Percentiles rank a stretch among this genome's conserved stretches.
phyloP scores from a whole-genome alignment of 2,329 filamentous ascomycete species.

The Paraphoma sp. region DNA sequence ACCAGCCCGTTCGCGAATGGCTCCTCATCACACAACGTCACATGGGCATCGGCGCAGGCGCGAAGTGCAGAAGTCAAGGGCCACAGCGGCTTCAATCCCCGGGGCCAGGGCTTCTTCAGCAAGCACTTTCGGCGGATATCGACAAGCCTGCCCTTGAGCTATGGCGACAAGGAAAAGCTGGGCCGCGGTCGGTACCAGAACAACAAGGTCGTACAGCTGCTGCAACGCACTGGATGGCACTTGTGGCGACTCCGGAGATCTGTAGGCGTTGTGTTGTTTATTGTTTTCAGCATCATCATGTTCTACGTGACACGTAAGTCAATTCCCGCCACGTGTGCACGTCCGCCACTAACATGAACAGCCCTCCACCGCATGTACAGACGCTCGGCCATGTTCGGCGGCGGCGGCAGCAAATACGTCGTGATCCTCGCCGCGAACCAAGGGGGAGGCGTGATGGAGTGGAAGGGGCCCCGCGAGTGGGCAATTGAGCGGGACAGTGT shows the following conservation, averaged over 20 bases:
- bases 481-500: conserved; percentile 96
- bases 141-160: conserved; percentile 73
- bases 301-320: conserved; percentile 78
- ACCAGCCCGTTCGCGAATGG: conserved; percentile 68
- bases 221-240: conserved; percentile 55
- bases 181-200: conserved; percentile 60
- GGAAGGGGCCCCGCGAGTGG: conserved; percentile 98
- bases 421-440: conserved; percentile 93
- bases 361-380: conserved; percentile 69
- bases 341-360: conserved; percentile 43
- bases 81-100: conserved; percentile 79
- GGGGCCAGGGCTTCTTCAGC: conserved; percentile 86
- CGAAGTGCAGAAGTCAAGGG: conserved; percentile 75
- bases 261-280: conserved; percentile 63
- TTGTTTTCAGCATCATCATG: conserved; percentile 68
- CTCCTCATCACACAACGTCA: conserved; percentile 60
- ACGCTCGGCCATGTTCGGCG: conserved; percentile 75
- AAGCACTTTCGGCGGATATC: conserved; percentile 84
- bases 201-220: conserved; percentile 41
- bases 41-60: conserved; percentile 84
- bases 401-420: conserved; percentile 90
- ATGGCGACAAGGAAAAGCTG: conserved; percentile 80
- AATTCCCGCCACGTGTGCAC: background rate
- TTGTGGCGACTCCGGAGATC: conserved; percentile 71
- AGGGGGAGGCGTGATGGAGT: conserved; percentile 97